These are phyloP conservation scores for Trypethelium eluteriae DNA, from an alignment of 495 filamentous ascomycete genomes.

Conservation along the genomic window DNA sequence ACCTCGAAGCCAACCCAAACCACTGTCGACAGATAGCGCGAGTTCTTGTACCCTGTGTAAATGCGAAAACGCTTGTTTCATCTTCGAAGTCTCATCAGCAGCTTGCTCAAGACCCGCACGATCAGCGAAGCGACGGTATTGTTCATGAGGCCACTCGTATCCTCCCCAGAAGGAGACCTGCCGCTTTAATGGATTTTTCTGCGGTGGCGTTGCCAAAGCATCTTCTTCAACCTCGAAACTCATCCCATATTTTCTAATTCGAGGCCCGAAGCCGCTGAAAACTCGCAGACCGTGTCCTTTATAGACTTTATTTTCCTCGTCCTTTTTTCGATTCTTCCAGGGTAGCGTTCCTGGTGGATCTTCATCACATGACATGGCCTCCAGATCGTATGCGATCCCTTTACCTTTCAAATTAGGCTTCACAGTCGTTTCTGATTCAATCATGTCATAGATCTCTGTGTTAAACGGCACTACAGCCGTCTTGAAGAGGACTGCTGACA, in stretches of 20 bases:
- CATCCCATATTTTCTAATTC: slow-evolving; percentile 47
- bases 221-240: slow-evolving; percentile 48
- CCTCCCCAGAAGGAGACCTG: slow-evolving; percentile 44
- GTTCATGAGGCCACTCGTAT: slow-evolving; percentile 45
- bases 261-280: slow-evolving; percentile 43
- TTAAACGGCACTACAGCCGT: slow-evolving; percentile 49
- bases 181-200: slow-evolving; percentile 38
- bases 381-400: slow-evolving; percentile 16
- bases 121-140: slow-evolving; percentile 44
- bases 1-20: slow-evolving; percentile 49
- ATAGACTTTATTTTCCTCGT: slow-evolving; percentile 32
- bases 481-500: slow-evolving; percentile 42
- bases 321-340: slow-evolving; percentile 33
- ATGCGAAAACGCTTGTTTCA: slow-evolving; percentile 43
- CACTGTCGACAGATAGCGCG: slow-evolving; percentile 48
- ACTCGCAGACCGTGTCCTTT: slow-evolving; percentile 42
- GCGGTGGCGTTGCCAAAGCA: slow-evolving; percentile 33
- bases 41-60: slow-evolving; percentile 41
- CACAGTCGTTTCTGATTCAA: slow-evolving; percentile 25
- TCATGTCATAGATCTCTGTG: slow-evolving; percentile 45
- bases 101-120: slow-evolving; percentile 44
- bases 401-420: slow-evolving; percentile 33
- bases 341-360: slow-evolving; percentile 7
- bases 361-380: slow-evolving; percentile 1
- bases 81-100: slow-evolving; percentile 45